Evolutionary conservation across 2,329 filamentous ascomycete species (phyloP), one percentile per base, ranked within the genome.

Genomic region (Pseudogymnoascus pannorum): DNA sequence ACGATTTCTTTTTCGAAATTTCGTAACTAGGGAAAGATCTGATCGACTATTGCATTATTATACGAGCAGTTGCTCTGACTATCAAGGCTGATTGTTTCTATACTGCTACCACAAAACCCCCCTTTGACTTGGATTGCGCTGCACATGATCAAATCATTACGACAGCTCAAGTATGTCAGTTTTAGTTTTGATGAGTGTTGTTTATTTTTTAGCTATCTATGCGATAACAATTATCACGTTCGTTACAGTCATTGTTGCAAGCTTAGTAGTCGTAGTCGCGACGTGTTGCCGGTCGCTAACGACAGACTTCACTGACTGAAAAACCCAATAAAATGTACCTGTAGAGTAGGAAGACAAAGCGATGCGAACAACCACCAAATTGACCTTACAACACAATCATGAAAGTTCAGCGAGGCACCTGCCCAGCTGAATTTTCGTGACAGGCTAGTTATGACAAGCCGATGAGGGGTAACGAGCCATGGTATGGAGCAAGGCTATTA

Each of bases 331-430:
- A 51, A 44, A 54, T 31, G n/a, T 33, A 54, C 48, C 48, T 12
- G 48, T 31, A 54, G 48, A 31, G 31, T 54, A 54, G 26, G 48
- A 54, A 54, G 26, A 26, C 48, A 54, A 54, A 31, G 48, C 48
- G 48, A 33, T 54, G 48, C n/a, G 48, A 33, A 54, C 26, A 54
- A 54, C 48, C 48, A 54, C 48, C 26, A 54, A 20, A 22, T 54
- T 54, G 48, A 24, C 24, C 9, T 31, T 33, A 54, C 48, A 20
- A 54, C 48, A 54, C 26, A 26, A 54, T 54, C 48, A 54, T 16
- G 29, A 54, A 54, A 54, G 31, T 20, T 20, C 7, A 31, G 48
- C 48, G 26, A 18, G 48, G 48, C 26, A 12, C n/a, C 7, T 54
- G 26, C 16, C 48, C n/a, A n/a, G n/a, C n/a, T n/a, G n/a, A n/a